These are phyloP conservation scores for Xylariaceae sp. DNA, from an alignment of 2,329 filamentous ascomycete genomes.

Conservation along the genomic window DNA sequence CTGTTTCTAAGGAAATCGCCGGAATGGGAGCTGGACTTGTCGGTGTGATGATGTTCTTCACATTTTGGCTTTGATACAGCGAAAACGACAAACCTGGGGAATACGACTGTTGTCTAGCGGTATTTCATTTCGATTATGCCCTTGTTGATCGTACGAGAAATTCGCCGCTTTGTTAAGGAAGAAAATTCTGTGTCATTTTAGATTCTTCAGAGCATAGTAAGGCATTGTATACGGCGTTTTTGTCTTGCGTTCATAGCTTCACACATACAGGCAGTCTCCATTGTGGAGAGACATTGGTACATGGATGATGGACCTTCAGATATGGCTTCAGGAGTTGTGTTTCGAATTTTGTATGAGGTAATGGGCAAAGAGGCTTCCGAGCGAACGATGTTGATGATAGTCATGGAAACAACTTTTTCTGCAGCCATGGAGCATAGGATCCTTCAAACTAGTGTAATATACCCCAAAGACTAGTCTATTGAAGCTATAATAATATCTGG, in stretches of 20 bases:
- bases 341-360: constrained; percentile 16
- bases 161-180: no score
- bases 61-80: constrained; percentile 49
- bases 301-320: constrained; percentile 15
- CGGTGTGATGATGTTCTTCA: constrained; percentile 55
- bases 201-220: constrained; percentile 6
- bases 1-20: constrained; percentile 50
- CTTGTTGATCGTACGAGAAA: constrained; percentile 6
- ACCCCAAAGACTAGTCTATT: neutral
- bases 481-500: no score
- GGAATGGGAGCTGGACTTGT: constrained; percentile 54
- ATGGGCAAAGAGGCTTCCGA: constrained; percentile 3
- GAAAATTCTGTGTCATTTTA: no score
- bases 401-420: constrained; percentile 24
- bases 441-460: constrained; percentile 11
- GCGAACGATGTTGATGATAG: constrained; percentile 19
- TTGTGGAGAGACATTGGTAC: constrained; percentile 14
- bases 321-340: constrained; percentile 11
- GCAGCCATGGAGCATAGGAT: constrained; percentile 6
- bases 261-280: constrained; percentile 12
- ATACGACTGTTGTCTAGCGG: constrained; percentile 1
- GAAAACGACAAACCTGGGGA: neutral
- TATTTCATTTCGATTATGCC: neutral
- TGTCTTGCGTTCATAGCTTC: constrained; percentile 22
- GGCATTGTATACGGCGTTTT: constrained; percentile 27